A percentile compares a stretch with the other conserved stretches of the same genome.
These are phyloP conservation scores for Xerocomus amazonicus DNA, from an alignment of 1,284 basidiomycete species.

Conservation along the genomic window DNA sequence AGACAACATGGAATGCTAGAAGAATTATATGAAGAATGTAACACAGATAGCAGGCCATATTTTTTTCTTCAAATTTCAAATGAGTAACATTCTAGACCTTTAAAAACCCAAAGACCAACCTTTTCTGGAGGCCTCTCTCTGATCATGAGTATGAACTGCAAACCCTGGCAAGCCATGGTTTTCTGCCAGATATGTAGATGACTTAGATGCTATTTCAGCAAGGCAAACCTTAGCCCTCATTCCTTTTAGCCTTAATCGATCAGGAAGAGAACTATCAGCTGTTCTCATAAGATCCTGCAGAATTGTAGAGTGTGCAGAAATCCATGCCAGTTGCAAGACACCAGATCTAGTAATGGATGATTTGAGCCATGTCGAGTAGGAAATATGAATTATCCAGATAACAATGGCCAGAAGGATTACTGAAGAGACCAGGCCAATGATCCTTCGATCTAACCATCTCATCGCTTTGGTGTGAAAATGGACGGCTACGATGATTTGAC, in stretches of 20 bases:
- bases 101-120: neutral
- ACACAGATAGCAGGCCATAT: neutral
- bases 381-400: neutral
- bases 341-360: neutral
- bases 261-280: neutral
- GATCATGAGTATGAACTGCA: neutral
- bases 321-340: constrained; percentile 1
- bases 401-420: neutral
- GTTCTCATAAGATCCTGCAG: constrained; percentile 2
- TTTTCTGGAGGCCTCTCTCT: neutral
- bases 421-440: constrained; percentile 8
- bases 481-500: no score
- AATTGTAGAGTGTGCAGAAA: neutral
- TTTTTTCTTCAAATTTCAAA: no score
- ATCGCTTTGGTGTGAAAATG: no score
- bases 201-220: neutral
- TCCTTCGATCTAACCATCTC: no score
- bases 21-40: constrained; percentile 3
- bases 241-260: constrained; percentile 3
- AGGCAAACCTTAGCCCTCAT: constrained; percentile 3
- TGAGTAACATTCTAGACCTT: no score
- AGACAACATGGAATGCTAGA: constrained; percentile 1
- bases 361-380: neutral
- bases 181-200: neutral
- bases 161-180: neutral